A percentile compares a stretch with the other conserved stretches of the same genome.
Evolutionary conservation across 2,329 filamentous ascomycete genomes (phyloP).

Genomic region (Ascochyta koolunga): DNA sequence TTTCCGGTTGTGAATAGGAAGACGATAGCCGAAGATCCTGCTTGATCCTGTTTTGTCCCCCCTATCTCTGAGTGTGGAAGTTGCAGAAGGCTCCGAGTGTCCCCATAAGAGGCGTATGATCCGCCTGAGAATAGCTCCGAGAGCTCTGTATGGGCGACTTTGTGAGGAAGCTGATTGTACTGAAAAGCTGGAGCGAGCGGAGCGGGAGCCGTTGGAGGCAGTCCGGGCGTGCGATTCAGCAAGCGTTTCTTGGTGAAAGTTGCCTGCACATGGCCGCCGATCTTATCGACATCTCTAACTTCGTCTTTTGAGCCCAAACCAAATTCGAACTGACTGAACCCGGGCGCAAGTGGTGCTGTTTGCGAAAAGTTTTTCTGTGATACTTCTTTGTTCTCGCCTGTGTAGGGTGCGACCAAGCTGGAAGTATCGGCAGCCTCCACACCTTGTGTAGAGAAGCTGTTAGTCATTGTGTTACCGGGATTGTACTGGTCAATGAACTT

Average conservation of each 20-base stretch:
- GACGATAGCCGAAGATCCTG: conserved; percentile 29
- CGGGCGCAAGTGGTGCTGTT: conserved; percentile 10
- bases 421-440: not conserved
- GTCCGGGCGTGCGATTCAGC: conserved; percentile 22
- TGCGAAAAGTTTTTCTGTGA: conserved; percentile 1
- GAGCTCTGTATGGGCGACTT: conserved; percentile 11
- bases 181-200: conserved; percentile 39
- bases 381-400: not conserved
- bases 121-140: conserved; percentile 34
- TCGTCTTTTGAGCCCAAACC: conserved; percentile 4
- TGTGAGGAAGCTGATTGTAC: conserved; percentile 18
- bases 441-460: conserved; percentile 1
- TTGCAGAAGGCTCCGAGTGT: conserved; percentile 41
- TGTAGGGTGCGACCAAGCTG: conserved; percentile 3
- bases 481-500: conserved; percentile 42
- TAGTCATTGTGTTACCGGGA: conserved; percentile 9
- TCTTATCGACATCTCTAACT: not conserved
- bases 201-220: conserved; percentile 30
- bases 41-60: not conserved
- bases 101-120: conserved; percentile 45
- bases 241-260: conserved; percentile 9
- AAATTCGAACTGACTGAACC: conserved; percentile 37
- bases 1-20: conserved; percentile 29
- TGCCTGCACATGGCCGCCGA: not conserved
- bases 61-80: conserved; percentile 22